phyloP scores from a whole-genome alignment of 148 eudicot genomes.

The Chenopodium album region DNA sequence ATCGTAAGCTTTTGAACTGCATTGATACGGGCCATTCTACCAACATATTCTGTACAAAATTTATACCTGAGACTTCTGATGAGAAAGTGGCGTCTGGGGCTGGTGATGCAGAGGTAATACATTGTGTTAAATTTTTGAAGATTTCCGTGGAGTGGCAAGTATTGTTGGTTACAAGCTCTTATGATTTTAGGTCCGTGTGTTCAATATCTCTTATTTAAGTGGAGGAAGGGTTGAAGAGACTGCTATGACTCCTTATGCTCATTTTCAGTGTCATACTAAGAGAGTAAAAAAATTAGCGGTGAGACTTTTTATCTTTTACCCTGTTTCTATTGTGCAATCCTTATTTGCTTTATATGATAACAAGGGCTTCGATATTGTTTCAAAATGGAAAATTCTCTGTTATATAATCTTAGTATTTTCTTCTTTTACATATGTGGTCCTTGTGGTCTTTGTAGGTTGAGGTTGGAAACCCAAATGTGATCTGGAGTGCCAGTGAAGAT shows the following conservation, averaged over 20 bases:
- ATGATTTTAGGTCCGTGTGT: conserved; percentile 75
- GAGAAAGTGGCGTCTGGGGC: conserved; percentile 92
- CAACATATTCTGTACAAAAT: conserved; percentile 93
- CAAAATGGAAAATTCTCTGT: neutral
- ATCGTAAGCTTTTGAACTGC: conserved; percentile 63
- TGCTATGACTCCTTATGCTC: conserved; percentile 56
- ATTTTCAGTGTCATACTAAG: conserved; percentile 87
- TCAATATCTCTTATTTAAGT: conserved; percentile 56
- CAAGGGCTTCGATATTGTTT: neutral
- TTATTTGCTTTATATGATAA: conserved; percentile 1
- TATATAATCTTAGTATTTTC: neutral
- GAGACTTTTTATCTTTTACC: conserved; percentile 23
- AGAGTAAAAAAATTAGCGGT: conserved; percentile 97
- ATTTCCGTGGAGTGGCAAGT: neutral
- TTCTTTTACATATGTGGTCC: neutral
- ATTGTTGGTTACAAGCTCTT: conserved; percentile 20
- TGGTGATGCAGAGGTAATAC: conserved; percentile 86
- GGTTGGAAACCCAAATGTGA: conserved; percentile 90
- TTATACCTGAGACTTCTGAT: conserved; percentile 92
- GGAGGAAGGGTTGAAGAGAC: conserved; percentile 58
- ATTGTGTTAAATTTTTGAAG: conserved; percentile 1
- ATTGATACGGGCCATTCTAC: conserved; percentile 91
- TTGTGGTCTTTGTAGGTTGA: conserved; percentile 58
- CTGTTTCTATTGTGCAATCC: neutral
- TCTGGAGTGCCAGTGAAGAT: conserved; percentile 99